Base-by-base conservation (phyloP, 495 filamentous ascomycete species). In the Penicillium steckii region DNA sequence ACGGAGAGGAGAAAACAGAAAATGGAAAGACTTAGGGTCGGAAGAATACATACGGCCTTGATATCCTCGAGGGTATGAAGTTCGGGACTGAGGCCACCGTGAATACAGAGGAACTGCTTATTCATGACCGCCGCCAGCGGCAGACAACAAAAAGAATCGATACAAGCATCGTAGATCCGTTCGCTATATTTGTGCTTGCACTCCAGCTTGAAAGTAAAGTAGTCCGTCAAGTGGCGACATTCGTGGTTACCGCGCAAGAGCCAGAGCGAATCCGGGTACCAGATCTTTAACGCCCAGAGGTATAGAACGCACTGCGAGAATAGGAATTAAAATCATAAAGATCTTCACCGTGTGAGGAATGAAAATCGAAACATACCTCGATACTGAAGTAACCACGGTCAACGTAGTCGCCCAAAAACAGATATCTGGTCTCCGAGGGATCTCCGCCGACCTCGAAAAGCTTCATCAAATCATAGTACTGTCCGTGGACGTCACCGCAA, bases 401-500 rank as follows among this genome's bases (percentile, higher is more conserved):
- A 33, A 98, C 94, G 64, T 98, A 98, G 70, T 98, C 94, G 46
- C 94, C 94, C 52, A 98, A 76, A 75, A 98, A 98, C 30, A 98
- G 82, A 73, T 98, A 98, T 57, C 94, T 73, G 22, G 94, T 98
- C 65, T 97, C 94, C 37, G 92, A 86, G 22, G 94, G 94, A 66
- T 98, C 95, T 52, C 94, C 94, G 56, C 94, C 94, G 44, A 98
- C 94, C 69, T 98, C 94, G 69, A 98, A 98, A 19, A 98, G 80
- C 78, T 98, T 98, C 94, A 98, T 98, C 68, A 98, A 72, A 73
- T 98, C 94, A 64, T 95, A 97, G 71, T 96, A 98, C 74, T 98
- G 94, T 49, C 94, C 94, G 71, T 98, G 94, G 46, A 98, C 91
- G 65, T 98, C 94, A 62, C 94, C 94, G 65, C 94, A 98, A 29